These are phyloP conservation scores for Flaveria brownii DNA, from an alignment of 129 eudicot genomes.

Conservation along the genomic window DNA sequence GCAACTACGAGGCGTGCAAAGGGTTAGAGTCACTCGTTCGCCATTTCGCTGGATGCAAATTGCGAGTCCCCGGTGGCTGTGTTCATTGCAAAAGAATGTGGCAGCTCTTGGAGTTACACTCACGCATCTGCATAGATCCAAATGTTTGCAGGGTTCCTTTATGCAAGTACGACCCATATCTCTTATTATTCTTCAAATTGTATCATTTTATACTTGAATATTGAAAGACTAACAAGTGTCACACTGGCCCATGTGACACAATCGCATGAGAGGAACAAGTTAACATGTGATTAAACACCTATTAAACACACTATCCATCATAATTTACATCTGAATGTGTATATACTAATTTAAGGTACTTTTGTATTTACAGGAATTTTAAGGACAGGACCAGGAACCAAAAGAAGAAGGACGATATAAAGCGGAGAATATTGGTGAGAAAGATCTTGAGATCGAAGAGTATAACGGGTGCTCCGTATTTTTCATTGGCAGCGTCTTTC, in stretches of 20 bases:
- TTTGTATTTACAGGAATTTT: conserved; percentile 51
- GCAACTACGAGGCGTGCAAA: conserved; percentile 72
- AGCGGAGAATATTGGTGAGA: conserved; percentile 84
- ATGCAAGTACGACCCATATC: conserved; percentile 63
- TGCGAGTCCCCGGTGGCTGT: conserved; percentile 86
- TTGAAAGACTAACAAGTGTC: not conserved
- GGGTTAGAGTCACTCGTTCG: conserved; percentile 80
- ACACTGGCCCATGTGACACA: conserved; percentile 21
- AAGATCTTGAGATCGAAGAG: conserved; percentile 90
- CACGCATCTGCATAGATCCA: conserved; percentile 75
- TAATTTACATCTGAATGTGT: conserved; percentile 16
- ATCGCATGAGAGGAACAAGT: conserved; percentile 8
- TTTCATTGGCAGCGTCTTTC: conserved; percentile 54
- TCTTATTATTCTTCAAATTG: not conserved
- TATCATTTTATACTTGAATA: not conserved
- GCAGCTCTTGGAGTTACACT: conserved; percentile 89
- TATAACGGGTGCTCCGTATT: conserved; percentile 87
- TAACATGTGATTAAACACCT: conserved; percentile 17
- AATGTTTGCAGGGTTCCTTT: conserved; percentile 76
- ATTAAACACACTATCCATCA: conserved; percentile 3
- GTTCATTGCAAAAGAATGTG: conserved; percentile 95
- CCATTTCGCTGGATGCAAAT: conserved; percentile 82
- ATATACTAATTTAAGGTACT: not conserved
- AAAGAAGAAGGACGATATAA: conserved; percentile 80
- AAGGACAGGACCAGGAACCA: conserved; percentile 50